Base-by-base conservation (phyloP, 169 alveolate genomes). In the Plasmodium inui region DNA sequence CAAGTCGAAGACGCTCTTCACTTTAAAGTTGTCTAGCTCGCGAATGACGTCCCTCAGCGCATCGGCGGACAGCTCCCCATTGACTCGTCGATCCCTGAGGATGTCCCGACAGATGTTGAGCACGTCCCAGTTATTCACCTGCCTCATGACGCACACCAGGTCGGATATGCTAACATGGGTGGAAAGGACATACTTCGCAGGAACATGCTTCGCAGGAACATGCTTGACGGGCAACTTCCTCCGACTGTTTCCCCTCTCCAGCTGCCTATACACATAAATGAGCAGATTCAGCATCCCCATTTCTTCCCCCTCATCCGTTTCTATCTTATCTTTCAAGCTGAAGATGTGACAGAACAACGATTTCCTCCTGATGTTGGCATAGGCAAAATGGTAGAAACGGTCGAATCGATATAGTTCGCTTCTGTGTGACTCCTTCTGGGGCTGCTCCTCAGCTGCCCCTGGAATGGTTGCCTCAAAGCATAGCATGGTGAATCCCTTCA, bases 61-160 rank as follows among this genome's bases (percentile, higher is more conserved):
- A 5, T 85, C 55, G 1, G 2, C 26, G 3, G 34, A 28, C 2
- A 17, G 61, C 0, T 12, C 78, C 9, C 39, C 86, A 53, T 41
- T 34, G 28, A 10, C 19, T 19, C 55, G 26, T 0, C 7, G 17
- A 46, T 39, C 32, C 80, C 28, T 86, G 17, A 86, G 28, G 41
- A 86, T 14, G n/a, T 17, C 17, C 41, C 80, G 74, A 76, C 93
- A 73, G n/a, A 74, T 46, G 44, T 30, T 76, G 30, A 86, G 34
- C 14, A 86, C 44, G 55, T 61, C n/a, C 39, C 61, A 55, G 8
- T 86, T 34, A 14, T 86, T 34, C 44, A 86, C 46, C 12, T n/a
- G 78, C 14, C 44, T 86, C 88, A 86, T 50, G 67, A 76, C 26
- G 70, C 30, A 44, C 46, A 86, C 70, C n/a, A 86, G 10, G 67